phyloP scores from a whole-genome alignment of 768 basidiomycete genomes.

The Collybia sp. region DNA sequence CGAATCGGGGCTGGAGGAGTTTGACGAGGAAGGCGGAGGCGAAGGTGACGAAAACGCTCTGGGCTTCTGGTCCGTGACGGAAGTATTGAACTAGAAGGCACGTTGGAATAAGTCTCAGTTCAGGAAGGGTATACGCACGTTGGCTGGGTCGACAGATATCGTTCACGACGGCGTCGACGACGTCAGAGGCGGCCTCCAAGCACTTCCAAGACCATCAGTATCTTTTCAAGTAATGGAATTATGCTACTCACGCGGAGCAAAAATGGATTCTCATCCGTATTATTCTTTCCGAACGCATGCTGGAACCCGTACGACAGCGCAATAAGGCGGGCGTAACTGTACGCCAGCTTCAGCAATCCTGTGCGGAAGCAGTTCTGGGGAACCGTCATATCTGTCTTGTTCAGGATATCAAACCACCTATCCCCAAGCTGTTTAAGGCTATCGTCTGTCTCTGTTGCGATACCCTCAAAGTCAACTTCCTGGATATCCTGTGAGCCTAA shows the following conservation, averaged over 20 bases:
- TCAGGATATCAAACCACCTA: constrained; percentile 52
- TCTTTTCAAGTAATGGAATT: not conserved
- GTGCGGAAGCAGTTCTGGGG: constrained; percentile 55
- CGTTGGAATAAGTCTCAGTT: constrained; percentile 7
- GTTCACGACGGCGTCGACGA: constrained; percentile 56
- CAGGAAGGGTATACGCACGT: constrained; percentile 29
- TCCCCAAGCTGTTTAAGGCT: constrained; percentile 50
- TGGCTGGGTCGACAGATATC: constrained; percentile 53
- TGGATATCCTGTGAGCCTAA: constrained; percentile 15
- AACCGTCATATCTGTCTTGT: constrained; percentile 49
- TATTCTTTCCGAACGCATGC: constrained; percentile 61
- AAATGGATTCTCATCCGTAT: constrained; percentile 61
- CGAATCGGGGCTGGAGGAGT: constrained; percentile 76
- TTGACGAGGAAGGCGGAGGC: constrained; percentile 83
- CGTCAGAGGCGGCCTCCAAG: constrained; percentile 59
- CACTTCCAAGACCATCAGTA: constrained; percentile 38
- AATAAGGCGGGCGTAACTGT: constrained; percentile 65
- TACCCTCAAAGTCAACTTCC: constrained; percentile 58
- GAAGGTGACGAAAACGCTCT: constrained; percentile 76
- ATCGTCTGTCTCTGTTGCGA: constrained; percentile 69
- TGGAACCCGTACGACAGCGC: constrained; percentile 76
- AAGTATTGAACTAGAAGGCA: constrained; percentile 43
- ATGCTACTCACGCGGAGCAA: constrained; percentile 52
- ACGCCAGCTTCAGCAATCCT: constrained; percentile 55
- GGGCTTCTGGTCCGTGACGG: constrained; percentile 74